Percentiles rank a stretch among this genome's conserved stretches.
These are phyloP conservation scores for Neurospora cerealis DNA, from an alignment of 495 filamentous ascomycete species.

Conservation along the genomic window DNA sequence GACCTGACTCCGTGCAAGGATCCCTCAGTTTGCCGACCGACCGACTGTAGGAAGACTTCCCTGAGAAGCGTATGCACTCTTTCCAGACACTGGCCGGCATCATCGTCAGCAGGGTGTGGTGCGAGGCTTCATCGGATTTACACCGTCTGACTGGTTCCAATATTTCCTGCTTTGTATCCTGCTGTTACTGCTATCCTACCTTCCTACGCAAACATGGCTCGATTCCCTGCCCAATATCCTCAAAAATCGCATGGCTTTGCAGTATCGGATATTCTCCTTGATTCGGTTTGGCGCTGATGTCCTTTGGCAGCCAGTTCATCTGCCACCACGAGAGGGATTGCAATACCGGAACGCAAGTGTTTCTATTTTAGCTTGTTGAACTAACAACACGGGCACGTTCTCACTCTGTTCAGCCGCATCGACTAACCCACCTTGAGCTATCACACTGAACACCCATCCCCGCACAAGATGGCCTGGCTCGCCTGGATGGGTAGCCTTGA, in stretches of 20 bases:
- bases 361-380: not conserved
- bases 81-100: not conserved
- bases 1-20: not conserved
- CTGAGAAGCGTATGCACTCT: not conserved
- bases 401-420: not conserved
- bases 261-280: not conserved
- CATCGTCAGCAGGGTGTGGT: not conserved
- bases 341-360: not conserved
- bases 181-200: not conserved
- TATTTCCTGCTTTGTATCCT: not conserved
- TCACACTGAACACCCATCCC: not conserved
- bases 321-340: not conserved
- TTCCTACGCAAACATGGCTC: not conserved
- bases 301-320: not conserved
- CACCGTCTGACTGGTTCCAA: not conserved
- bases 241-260: not conserved
- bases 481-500: not conserved
- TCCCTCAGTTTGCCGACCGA: not conserved
- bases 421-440: not conserved
- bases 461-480: not conserved
- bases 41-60: not conserved
- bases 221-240: not conserved
- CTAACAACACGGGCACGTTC: not conserved
- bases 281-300: not conserved
- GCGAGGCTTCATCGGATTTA: not conserved